Evolutionary conservation across 306 rosid genomes (phyloP).

Genomic region (Acmispon strigosus): DNA sequence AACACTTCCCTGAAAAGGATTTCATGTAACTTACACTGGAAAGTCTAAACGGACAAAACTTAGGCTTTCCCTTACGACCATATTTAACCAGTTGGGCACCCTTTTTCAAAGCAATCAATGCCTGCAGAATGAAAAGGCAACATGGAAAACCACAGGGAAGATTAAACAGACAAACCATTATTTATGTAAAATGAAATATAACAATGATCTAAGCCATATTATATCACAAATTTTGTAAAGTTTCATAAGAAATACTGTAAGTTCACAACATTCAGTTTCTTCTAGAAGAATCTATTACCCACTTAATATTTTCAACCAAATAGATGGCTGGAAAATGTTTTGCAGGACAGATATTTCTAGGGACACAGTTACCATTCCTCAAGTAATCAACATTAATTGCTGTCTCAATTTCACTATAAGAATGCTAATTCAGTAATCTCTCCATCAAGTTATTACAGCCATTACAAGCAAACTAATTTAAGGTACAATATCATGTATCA

Average conservation of each 20-base stretch:
- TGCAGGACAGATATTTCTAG: neutral
- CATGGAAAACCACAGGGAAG: slow-evolving; percentile 16
- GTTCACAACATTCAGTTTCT: neutral
- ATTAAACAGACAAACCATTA: neutral
- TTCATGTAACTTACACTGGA: slow-evolving; percentile 61
- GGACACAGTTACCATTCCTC: neutral
- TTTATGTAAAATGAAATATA: neutral
- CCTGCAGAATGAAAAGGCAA: slow-evolving; percentile 44
- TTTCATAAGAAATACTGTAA: neutral
- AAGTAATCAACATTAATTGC: neutral
- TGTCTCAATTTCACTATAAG: neutral
- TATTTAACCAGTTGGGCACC: slow-evolving; percentile 93
- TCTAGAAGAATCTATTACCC: neutral
- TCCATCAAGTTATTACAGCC: neutral
- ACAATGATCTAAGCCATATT: neutral
- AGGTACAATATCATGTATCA: neutral
- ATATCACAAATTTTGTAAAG: neutral
- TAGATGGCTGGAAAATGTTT: neutral
- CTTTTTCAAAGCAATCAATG: slow-evolving; percentile 80
- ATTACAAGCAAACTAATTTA: neutral
- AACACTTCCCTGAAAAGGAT: slow-evolving; percentile 8
- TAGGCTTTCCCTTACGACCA: slow-evolving; percentile 98
- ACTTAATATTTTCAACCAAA: neutral
- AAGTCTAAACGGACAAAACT: slow-evolving; percentile 93
- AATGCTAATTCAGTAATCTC: neutral